These are phyloP conservation scores for Coemansia sp. DNA, from an alignment of 192 early-diverging fungal species.

Conservation along the genomic window DNA sequence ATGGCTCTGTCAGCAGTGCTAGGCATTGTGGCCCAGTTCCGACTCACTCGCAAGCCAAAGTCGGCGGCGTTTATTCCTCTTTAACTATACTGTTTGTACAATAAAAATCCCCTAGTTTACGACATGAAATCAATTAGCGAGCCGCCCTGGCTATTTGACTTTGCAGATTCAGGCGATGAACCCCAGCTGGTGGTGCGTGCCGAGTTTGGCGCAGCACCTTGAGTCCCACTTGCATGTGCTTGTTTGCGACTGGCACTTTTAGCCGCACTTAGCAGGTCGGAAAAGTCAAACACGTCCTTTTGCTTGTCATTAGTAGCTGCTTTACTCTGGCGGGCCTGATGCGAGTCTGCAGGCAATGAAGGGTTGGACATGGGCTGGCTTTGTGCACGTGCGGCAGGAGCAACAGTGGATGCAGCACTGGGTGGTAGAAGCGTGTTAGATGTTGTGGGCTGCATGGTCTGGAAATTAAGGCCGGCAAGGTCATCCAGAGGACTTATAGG, in stretches of 20 bases:
- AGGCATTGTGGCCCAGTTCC: constrained; percentile 67
- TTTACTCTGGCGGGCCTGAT: constrained; percentile 31
- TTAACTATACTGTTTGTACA: constrained; percentile 1
- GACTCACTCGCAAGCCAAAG: constrained; percentile 45
- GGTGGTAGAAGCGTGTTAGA: background rate
- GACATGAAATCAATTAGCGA: constrained; percentile 44
- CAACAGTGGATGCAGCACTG: background rate
- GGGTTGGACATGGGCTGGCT: constrained; percentile 46
- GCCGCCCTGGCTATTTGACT: constrained; percentile 3
- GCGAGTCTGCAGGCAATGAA: constrained; percentile 39
- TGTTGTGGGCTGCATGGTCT: background rate
- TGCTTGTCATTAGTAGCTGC: constrained; percentile 6
- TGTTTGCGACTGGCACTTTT: constrained; percentile 28
- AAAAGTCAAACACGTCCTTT: constrained; percentile 53
- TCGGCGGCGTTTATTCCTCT: constrained; percentile 14
- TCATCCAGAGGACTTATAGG: constrained; percentile 32
- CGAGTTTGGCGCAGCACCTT: constrained; percentile 9
- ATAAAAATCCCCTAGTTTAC: background rate
- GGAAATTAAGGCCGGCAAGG: constrained; percentile 39
- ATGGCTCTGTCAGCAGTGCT: constrained; percentile 61
- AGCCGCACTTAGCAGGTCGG: constrained; percentile 38
- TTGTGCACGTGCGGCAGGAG: constrained; percentile 16
- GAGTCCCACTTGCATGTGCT: background rate
- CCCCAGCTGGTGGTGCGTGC: constrained; percentile 41
- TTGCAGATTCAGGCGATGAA: constrained; percentile 31